These are phyloP conservation scores for Chalciporus pseudorubinellus DNA, from an alignment of 768 basidiomycete genomes.

Conservation along the genomic window DNA sequence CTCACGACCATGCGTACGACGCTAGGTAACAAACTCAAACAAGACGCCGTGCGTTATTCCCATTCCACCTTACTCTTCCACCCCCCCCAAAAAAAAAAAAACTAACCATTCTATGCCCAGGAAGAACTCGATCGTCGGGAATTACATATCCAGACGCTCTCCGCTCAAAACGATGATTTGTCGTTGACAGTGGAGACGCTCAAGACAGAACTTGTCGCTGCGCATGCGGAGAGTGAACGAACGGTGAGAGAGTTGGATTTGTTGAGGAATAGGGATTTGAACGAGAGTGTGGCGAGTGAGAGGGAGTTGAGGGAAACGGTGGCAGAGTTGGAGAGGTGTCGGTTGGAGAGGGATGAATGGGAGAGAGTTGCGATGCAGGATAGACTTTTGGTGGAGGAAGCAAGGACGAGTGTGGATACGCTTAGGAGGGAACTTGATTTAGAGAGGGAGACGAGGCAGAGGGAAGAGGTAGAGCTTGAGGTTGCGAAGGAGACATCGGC, in stretches of 20 bases:
- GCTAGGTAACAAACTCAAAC: conserved; percentile 89
- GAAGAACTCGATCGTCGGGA: conserved; percentile 97
- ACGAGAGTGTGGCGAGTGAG: conserved; percentile 70
- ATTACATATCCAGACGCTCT: conserved; percentile 75
- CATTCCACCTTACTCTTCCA: background rate
- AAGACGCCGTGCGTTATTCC: conserved; percentile 79
- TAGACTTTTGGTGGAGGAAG: conserved; percentile 68
- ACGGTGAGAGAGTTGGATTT: conserved; percentile 66
- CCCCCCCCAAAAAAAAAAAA: too few relatives aligned
- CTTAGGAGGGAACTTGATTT: conserved; percentile 66
- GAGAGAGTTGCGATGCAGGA: conserved; percentile 62
- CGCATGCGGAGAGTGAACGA: conserved; percentile 73
- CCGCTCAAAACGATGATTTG: conserved; percentile 75
- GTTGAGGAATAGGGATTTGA: conserved; percentile 61
- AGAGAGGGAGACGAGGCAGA: conserved; percentile 56
- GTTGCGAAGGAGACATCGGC: conserved; percentile 67
- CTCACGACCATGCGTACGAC: conserved; percentile 91
- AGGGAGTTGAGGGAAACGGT: conserved; percentile 78
- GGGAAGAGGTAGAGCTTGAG: conserved; percentile 57
- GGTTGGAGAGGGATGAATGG: conserved; percentile 79
- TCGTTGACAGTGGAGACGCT: conserved; percentile 71
- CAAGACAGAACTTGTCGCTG: conserved; percentile 72
- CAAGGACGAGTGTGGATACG: conserved; percentile 52
- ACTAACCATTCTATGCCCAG: conserved; percentile 41
- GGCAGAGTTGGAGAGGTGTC: conserved; percentile 82